Conservation (phyloP, 257 asterid genomes). For the Jacaranda mimosifolia region DNA sequence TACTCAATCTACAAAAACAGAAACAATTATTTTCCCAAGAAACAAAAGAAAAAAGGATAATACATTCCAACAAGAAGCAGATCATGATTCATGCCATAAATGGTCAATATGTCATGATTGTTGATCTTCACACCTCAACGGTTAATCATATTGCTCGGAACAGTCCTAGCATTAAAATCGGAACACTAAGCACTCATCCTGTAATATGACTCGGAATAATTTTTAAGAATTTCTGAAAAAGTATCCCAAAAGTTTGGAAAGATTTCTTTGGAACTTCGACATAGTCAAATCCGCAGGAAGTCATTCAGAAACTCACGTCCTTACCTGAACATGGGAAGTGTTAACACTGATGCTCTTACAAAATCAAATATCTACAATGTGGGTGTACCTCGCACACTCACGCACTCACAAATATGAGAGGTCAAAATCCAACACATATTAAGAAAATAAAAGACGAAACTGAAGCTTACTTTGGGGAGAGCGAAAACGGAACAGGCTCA, state of each 20-base stretch:
- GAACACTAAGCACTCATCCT: not conserved
- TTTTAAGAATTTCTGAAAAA: not conserved
- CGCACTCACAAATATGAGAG: not conserved
- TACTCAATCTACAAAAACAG: conserved; percentile 57
- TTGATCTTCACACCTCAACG: not conserved
- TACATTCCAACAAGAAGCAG: not conserved
- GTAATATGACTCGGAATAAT: not conserved
- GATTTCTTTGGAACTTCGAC: too few species aligned
- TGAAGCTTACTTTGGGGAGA: conserved; percentile 63
- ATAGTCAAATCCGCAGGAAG: too few species aligned
- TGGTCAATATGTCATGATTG: not conserved
- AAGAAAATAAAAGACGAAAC: not conserved
- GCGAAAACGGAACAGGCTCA: conserved; percentile 76
- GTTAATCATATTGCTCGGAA: not conserved
- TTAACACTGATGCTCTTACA: too few species aligned
- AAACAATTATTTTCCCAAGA: not conserved
- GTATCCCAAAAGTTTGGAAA: not conserved
- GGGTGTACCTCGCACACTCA: too few species aligned
- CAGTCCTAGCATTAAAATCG: not conserved
- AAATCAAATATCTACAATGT: too few species aligned
- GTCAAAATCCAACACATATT: not conserved
- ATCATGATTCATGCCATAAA: not conserved
- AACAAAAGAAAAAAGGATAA: not conserved
- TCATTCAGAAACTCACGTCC: too few species aligned
- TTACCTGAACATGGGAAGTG: too few species aligned